Base-by-base conservation (phyloP, 2,329 filamentous ascomycete species). In the Pseudogymnoascus sp. region DNA sequence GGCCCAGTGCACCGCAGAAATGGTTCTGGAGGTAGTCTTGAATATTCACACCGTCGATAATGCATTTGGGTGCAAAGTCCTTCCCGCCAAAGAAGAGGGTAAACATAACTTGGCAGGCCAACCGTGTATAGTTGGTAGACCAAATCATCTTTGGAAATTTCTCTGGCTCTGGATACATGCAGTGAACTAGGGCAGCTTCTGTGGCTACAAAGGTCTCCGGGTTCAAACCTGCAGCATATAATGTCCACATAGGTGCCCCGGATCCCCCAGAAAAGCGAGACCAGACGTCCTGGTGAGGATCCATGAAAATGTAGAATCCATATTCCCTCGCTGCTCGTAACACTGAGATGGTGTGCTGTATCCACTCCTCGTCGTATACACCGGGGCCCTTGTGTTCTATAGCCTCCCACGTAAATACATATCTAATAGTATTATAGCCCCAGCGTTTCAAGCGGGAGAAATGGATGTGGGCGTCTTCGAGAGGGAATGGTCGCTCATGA, bases 361-460 rank as follows among this genome's bases (percentile, higher is more conserved):
- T 92, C 83, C 90, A 99, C 65, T 90, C 87, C 72, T 99, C 91
- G 70, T 99, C 95, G 74, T 97, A 99, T 71, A 84, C 87, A 1
- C 92, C 91, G 0, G 95, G 94, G 0, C 93, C 93, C 1, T 86
- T 87, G 63, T 94, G 89, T 76, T 99, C 94, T 73, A 99, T 89
- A n/a, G 94, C 93, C 76, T 99, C 94, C 94, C 94, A 99, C 0
- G 94, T 97, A 73, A 97, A 99, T 68, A 99, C 81, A 75, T 99
- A 99, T 72, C 94, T 85, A 68, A 99, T 92, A 0, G 91, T 92
- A 75, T 97, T 99, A 81, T 96, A 99, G 12, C 94, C 94, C 80
- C 88, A 96, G 70, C 89, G 87, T 70, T 88, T 90, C 66, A 99
- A 77, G 44, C 92, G 84, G 10, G 90, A 84, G 74, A 99, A 97